Percentiles rank a stretch among this genome's conserved stretches.
phyloP scores from a whole-genome alignment of 495 filamentous ascomycete species.

The Tuber melanosporum region DNA sequence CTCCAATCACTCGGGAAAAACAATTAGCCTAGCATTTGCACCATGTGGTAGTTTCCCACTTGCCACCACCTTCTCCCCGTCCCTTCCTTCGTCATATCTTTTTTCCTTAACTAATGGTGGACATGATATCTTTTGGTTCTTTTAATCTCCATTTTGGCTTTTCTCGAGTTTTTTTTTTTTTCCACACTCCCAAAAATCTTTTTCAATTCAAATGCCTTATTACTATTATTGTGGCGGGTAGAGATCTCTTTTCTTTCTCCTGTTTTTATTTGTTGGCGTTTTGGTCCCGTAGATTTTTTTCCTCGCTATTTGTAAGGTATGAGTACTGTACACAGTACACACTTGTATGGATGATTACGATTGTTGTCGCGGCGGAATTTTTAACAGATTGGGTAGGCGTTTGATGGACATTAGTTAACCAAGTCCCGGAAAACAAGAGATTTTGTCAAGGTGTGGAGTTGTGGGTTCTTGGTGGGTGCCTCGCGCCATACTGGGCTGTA shows the following conservation, averaged over 20 bases:
- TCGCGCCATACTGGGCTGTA: neutral
- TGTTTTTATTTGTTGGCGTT: neutral
- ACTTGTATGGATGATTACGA: neutral
- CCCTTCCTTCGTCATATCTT: neutral
- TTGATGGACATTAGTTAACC: neutral
- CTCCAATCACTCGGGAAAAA: constrained; percentile 70
- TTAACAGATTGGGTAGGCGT: neutral
- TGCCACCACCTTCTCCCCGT: neutral
- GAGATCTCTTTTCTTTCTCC: neutral
- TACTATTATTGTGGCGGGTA: neutral
- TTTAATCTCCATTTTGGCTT: neutral
- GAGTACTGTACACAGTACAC: neutral
- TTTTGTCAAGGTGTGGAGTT: neutral
- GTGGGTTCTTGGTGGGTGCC: neutral
- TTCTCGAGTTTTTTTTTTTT: neutral
- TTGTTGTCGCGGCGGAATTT: neutral
- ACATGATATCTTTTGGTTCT: neutral
- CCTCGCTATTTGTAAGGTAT: neutral
- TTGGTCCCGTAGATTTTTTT: neutral
- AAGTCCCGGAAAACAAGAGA: neutral
- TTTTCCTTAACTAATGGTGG: neutral
- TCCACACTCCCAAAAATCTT: neutral
- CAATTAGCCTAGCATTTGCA: constrained; percentile 14
- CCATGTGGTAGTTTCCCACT: neutral
- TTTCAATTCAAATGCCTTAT: neutral